Conservation (phyloP, 495 filamentous ascomycete genomes). For the Peziza echinospora region DNA sequence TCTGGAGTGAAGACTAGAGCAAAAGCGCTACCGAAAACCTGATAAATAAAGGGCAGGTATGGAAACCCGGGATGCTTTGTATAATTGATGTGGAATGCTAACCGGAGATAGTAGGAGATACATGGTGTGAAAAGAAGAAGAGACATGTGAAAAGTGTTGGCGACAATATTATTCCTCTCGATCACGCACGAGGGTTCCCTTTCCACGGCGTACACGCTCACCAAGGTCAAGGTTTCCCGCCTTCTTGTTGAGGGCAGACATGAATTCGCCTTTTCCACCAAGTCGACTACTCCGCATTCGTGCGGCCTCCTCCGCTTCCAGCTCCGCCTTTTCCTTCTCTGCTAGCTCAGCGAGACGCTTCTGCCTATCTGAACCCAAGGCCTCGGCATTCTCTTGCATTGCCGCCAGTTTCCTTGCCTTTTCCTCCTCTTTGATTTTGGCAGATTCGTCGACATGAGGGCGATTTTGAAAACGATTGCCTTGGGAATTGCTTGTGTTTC, state of each 20-base stretch:
- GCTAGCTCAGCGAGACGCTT: constrained; percentile 46
- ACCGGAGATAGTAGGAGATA: too few species aligned
- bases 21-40: too few species aligned
- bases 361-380: constrained; percentile 53
- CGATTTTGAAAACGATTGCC: background rate
- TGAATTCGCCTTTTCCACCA: constrained; percentile 41
- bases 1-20: too few species aligned
- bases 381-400: constrained; percentile 70
- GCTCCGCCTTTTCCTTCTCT: constrained; percentile 38
- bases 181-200: constrained; percentile 21
- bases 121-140: too few species aligned
- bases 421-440: constrained; percentile 26
- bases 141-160: too few species aligned
- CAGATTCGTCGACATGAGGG: constrained; percentile 1
- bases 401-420: constrained; percentile 51
- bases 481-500: background rate
- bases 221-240: constrained; percentile 35
- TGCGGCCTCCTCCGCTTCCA: constrained; percentile 39
- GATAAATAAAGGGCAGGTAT: too few species aligned
- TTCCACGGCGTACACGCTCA: constrained; percentile 33
- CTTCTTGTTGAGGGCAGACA: constrained; percentile 35
- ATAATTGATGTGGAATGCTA: too few species aligned
- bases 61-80: too few species aligned
- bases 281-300: constrained; percentile 35
- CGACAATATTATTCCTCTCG: constrained; percentile 4